These are phyloP conservation scores for Tephrocybe sp. DNA, from an alignment of 768 basidiomycete species.

Conservation along the genomic window DNA sequence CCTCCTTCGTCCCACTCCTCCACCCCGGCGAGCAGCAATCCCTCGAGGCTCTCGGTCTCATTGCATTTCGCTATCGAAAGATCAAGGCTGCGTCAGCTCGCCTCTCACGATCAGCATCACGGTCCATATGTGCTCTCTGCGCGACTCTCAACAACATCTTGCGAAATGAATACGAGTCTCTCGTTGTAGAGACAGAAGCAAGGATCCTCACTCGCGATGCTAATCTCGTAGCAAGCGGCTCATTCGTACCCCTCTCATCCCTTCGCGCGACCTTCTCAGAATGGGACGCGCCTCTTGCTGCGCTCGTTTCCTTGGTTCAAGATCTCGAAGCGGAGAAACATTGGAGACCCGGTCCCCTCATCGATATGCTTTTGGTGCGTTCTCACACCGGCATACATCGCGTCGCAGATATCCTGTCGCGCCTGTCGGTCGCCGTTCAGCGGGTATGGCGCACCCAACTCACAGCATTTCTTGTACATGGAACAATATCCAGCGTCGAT, in stretches of 20 bases:
- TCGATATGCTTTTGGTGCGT: slow-evolving; percentile 73
- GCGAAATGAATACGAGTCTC: slow-evolving; percentile 75
- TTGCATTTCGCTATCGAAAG: slow-evolving; percentile 74
- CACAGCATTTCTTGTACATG: slow-evolving; percentile 76
- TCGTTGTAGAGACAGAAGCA: slow-evolving; percentile 80
- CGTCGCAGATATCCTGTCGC: slow-evolving; percentile 68
- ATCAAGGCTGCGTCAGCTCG: slow-evolving; percentile 58
- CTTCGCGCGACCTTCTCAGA: slow-evolving; percentile 80
- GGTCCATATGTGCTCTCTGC: slow-evolving; percentile 79
- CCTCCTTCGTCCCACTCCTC: slow-evolving; percentile 67
- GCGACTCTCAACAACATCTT: slow-evolving; percentile 73
- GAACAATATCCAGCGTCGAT: slow-evolving; percentile 69
- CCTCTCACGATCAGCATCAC: slow-evolving; percentile 60
- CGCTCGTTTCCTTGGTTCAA: slow-evolving; percentile 64
- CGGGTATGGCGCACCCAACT: slow-evolving; percentile 83
- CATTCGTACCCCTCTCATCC: slow-evolving; percentile 85
- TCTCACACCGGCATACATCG: slow-evolving; percentile 79
- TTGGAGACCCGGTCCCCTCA: slow-evolving; percentile 77
- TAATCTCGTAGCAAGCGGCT: slow-evolving; percentile 72
- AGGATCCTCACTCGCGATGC: slow-evolving; percentile 76
- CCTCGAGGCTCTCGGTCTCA: slow-evolving; percentile 73
- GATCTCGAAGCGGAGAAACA: slow-evolving; percentile 54
- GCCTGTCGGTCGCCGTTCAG: slow-evolving; percentile 74
- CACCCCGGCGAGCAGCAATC: slow-evolving; percentile 90
- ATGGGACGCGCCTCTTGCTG: slow-evolving; percentile 86